Base-by-base conservation (phyloP, 768 basidiomycete genomes). In the Polyporus arcularius region DNA sequence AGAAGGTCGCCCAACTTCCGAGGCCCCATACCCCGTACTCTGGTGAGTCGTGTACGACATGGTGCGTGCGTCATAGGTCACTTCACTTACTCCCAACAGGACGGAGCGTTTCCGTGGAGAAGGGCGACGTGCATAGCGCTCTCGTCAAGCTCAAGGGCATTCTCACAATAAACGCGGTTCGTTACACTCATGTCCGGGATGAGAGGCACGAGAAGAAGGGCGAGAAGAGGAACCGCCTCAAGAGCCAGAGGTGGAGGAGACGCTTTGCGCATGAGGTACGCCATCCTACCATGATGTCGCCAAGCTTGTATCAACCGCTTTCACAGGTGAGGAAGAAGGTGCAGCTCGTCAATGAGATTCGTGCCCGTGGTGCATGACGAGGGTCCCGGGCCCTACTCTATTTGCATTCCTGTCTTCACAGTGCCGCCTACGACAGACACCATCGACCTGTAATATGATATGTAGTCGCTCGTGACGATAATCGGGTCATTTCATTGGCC, bases 191-290 rank as follows among this genome's bases (percentile, higher is more conserved):
- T 26, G 41, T 58, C 35, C 61, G 57, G 67, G 70, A 77, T 46
- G 77, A 81, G 58, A 79, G 92, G 64, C 92, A 94, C 72, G 92
- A 92, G 74, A 91, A 93, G 78, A 88, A 85, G 75, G 91, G 92
- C 38, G 83, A 80, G 61, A 92, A 91, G 73, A 84, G 90, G 62
- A 81, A 89, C 62, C 82, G 91, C 63, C 76, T 93, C 68, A 78
- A 77, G 52, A 92, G 90, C 68, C 80, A 89, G 73, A 82, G 90
- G 65, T 93, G 91, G 89, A 82, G 89, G 71, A 86, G 80, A 68
- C 84, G 81, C 61, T 94, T 94, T 73, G 87, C 91, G 50, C 78
- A 91, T 66, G 88, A 91, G 82, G 92, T 85, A 75, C 65, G 85
- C 62, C 57, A 50, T 55, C 57, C 38, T 32, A 58, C 68, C 45